Conservation (phyloP, 2,329 filamentous ascomycete species). For the Metarhizium humberi region DNA sequence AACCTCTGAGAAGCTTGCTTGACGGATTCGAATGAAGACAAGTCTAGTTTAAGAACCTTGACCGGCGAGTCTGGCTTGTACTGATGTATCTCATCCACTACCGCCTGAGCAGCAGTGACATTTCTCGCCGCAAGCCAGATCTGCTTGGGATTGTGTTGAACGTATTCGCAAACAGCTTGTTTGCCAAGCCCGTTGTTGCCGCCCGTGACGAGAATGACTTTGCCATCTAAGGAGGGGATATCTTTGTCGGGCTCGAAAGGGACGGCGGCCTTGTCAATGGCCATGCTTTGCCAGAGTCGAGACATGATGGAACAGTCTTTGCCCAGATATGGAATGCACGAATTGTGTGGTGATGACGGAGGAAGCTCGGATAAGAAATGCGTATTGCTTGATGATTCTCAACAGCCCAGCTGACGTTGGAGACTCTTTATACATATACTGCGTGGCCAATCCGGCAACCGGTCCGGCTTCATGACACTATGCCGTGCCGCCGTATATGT, state of each 20-base stretch:
- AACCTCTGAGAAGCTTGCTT: slow-evolving; percentile 29
- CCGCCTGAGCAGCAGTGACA: slow-evolving; percentile 23
- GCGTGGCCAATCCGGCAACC: neutral
- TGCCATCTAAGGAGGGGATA: slow-evolving; percentile 59
- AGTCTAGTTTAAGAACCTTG: slow-evolving; percentile 31
- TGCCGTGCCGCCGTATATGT: no score
- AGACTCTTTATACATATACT: neutral
- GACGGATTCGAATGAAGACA: slow-evolving; percentile 33
- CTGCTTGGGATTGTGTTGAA: slow-evolving; percentile 10
- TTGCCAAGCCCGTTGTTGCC: slow-evolving; percentile 75
- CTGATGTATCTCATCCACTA: slow-evolving; percentile 26
- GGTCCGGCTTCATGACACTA: no score
- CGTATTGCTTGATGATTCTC: no score
- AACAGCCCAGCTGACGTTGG: no score
- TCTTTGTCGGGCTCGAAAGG: slow-evolving; percentile 18
- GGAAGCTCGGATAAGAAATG: neutral
- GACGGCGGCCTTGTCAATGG: neutral
- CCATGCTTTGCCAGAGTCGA: neutral
- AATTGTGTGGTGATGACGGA: no score
- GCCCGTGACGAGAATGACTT: slow-evolving; percentile 73
- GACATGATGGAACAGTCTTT: neutral
- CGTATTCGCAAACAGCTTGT: slow-evolving; percentile 12
- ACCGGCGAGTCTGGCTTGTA: slow-evolving; percentile 12
- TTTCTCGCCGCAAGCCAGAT: slow-evolving; percentile 23
- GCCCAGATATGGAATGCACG: no score